Base-by-base conservation (phyloP, 2,329 filamentous ascomycete genomes). In the Cryoendolithus antarcticus region DNA sequence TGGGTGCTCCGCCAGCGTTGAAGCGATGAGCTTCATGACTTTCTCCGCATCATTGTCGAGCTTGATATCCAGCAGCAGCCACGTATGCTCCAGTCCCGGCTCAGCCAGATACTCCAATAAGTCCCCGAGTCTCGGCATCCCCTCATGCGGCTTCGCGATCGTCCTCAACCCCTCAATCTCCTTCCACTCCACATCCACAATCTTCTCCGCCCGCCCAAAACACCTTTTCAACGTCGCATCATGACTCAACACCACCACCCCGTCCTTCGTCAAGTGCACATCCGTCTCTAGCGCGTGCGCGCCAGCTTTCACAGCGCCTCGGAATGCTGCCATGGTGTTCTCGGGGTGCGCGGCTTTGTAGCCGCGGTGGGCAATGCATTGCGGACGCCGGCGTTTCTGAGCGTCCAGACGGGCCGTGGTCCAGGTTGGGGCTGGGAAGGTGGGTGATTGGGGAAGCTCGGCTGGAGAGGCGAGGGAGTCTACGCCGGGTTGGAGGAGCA, bases 31-130 rank as follows among this genome's bases (percentile, higher is more conserved):
- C 29, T 70, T 62, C 58, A 95, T 77, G n/a, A 95, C 69, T 32
- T 76, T 69, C 10, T 78, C 70, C 0, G 82, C 64, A 45, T 82
- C 66, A 54, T 88, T 82, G 51, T 86, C 77, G 19, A 76, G 69
- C 77, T 95, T 96, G 58, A 96, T 84, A 58, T 96, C 89, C 3
- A 96, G 66, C 44, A 95, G 61, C 4, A 91, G 52, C 88, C 88
- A 94, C 7, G 88, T 67, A 32, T 80, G 59, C 51, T 83, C 75
- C 30, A 72, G 58, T 1, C 69, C 79, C 0, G 78, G 78, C 47
- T 73, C 65, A 0, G 73, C 67, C 38, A 96, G 59, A 54, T 80
- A 89, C 42, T 74, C 69, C 6, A 95, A 65, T 38, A 95, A 63
- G 52, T 95, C 88, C 13, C 61, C 51, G 9, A 96, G 65, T 27